Evolutionary conservation across 1,139 yeast genomes (phyloP), one percentile per base, ranked within the genome.

Genomic region (Yamadazyma sp.): DNA sequence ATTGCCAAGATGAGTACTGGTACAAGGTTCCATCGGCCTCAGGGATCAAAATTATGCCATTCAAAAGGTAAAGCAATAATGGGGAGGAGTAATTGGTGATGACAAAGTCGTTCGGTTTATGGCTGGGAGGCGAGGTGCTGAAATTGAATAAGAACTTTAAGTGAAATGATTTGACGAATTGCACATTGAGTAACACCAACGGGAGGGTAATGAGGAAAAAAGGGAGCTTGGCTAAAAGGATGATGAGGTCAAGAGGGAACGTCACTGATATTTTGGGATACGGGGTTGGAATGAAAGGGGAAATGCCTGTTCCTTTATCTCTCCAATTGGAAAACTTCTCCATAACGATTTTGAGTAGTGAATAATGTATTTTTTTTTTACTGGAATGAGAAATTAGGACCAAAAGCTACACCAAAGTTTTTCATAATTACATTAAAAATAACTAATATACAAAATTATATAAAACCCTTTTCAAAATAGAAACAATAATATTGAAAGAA

Each of bases 271-370:
- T 28, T 37, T 28, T 20, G 15, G 59, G 59, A 39, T 48, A 54
- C 34, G 50, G 60, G 4, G 50, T 57, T 0, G 89, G 88, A 64
- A 81, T 68, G 47, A 84, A 85, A 3, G 94, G 94, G 1, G 88
- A 78, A 14, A 84, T 82, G n/a, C 94, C 94, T 2, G 92, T 84
- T 2, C 87, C 87, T 50, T 79, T 83, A 53, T 85, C 94, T 58
- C 91, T 75, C 79, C 83, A 85, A 44, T 73, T 72, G 28, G 87
- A 79, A 60, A 77, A 84, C 61, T 83, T 83, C 59, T 84, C 94
- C 94, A 84, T 83, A 2, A 11, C 15, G 5, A 8, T 6, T 20
- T 20, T 20, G 22, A 8, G 5, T 20, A 8, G 8, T 20, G 8
- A 8, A 20, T 20, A 20, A 20, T 20, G 5, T 20, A n/a, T 20